These are phyloP conservation scores for Daldinia sp. DNA, from an alignment of 2,329 filamentous ascomycete species.

Conservation along the genomic window DNA sequence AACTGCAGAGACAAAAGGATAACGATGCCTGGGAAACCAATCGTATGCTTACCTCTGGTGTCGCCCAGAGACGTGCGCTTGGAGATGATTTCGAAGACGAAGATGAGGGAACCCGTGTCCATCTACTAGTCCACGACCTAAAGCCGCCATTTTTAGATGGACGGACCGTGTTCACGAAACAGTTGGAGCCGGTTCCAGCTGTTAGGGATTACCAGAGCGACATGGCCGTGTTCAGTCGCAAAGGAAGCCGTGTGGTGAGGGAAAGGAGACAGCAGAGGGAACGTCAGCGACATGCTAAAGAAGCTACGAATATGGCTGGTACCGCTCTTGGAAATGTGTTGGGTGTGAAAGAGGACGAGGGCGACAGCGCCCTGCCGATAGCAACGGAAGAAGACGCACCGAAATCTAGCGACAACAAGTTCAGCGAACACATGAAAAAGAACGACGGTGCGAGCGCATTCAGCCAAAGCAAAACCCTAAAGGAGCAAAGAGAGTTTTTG, in stretches of 20 bases:
- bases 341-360: conserved; percentile 92
- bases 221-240: conserved; percentile 97
- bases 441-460: conserved; percentile 89
- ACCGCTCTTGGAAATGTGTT: conserved; percentile 95
- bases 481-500: conserved; percentile 91
- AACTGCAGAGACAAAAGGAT: conserved; percentile 89
- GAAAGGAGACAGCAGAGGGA: conserved; percentile 93
- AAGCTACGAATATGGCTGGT: conserved; percentile 92
- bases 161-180: conserved; percentile 95
- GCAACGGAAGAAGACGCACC: conserved; percentile 76
- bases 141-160: conserved; percentile 96
- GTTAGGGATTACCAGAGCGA: conserved; percentile 95
- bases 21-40: conserved; percentile 99
- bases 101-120: conserved; percentile 88
- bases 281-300: conserved; percentile 91
- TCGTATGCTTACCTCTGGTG: conserved; percentile 95
- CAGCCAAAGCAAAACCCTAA: conserved; percentile 89
- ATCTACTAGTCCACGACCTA: conserved; percentile 92
- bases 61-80: conserved; percentile 88
- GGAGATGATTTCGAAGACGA: conserved; percentile 88
- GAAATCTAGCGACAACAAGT: conserved; percentile 78
- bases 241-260: conserved; percentile 92
- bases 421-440: conserved; percentile 90
- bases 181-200: conserved; percentile 92
- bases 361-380: conserved; percentile 86